Percentiles rank a stretch among this genome's conserved stretches.
phyloP scores from a whole-genome alignment of 768 basidiomycete species.

The Leccinum aurantiacum region DNA sequence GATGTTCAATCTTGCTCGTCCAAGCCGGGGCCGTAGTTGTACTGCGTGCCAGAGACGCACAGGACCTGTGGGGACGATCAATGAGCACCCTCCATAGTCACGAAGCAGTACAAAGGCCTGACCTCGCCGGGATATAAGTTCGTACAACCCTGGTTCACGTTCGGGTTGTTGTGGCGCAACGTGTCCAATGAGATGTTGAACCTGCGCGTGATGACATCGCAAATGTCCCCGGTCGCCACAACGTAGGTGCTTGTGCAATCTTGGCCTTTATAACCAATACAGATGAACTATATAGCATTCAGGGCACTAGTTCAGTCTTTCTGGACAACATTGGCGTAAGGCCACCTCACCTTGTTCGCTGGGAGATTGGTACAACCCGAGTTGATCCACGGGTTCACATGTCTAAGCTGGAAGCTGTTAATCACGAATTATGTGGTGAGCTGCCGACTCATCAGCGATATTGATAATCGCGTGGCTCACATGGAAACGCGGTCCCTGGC shows the following conservation, averaged over 20 bases:
- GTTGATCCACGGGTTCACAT: constrained; percentile 47
- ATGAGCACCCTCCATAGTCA: background rate
- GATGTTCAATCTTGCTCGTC: background rate
- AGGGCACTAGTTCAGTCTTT: background rate
- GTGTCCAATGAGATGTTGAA: background rate
- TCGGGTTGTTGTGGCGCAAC: background rate
- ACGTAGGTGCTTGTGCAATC: constrained; percentile 45
- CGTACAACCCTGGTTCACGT: background rate
- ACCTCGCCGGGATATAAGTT: background rate
- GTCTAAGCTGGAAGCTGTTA: constrained; percentile 56
- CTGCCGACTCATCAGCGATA: background rate
- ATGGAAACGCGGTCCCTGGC: background rate
- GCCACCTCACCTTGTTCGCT: constrained; percentile 25
- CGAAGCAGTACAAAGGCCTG: background rate
- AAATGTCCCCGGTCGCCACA: background rate
- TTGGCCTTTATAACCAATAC: constrained; percentile 52
- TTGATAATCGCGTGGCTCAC: background rate
- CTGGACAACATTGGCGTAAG: background rate
- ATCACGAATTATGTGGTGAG: background rate
- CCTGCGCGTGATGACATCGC: background rate
- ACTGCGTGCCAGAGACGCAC: background rate
- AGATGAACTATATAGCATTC: constrained; percentile 39
- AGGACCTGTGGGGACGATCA: background rate
- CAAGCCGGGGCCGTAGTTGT: background rate
- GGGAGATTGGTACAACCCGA: too few species aligned